Base-by-base conservation (phyloP, 2,329 filamentous ascomycete genomes). In the Aspergillus sp. region DNA sequence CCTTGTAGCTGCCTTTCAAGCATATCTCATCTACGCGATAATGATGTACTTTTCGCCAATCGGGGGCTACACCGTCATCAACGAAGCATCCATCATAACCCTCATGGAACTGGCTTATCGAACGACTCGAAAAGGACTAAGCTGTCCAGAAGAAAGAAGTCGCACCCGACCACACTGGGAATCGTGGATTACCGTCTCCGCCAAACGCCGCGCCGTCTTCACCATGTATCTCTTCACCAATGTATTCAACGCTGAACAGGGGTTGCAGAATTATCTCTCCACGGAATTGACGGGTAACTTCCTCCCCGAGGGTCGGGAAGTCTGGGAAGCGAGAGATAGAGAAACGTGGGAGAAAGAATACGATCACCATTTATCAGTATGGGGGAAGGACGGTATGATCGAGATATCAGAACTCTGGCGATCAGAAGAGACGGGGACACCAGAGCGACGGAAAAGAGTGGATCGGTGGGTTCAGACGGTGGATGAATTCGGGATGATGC, bases 211-310 rank as follows among this genome's bases (percentile, higher is more conserved):
- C 4, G 71, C 74, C 0, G 46, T 81, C 0, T 78, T 69, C 45
- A 64, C 67, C 0, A 74, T 78, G 68, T 80, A 79, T 43, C 58
- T 81, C 3, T 72, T 81, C 35, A 75, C 76, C 45, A 77, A 69
- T 34, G 54, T 77, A 0, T 68, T 78, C 6, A 68, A 69, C 1
- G 54, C 67, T 0, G 61, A 70, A 7, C 65, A 75, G 5, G 64
- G 64, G 0, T 50, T 75, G 0, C 70, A 73, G 0, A 73, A 69
- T 0, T 79, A 73, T 39, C 56, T 79, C 0, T 76, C 71, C 1
- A 70, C 64, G 0, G 78, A 81, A 50, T 56, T 81, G 10, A 56
- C 51, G 2, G 70, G 68, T 0, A 48, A 79, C 0, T 68, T 63
- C 0, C 72, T 69, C 0, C 72, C 76, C 0, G 60, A 65, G 1